A percentile compares a stretch with the other conserved stretches of the same genome.
Conservation (phyloP, 331 rosid genomes). For the Rosa hybrid region DNA sequence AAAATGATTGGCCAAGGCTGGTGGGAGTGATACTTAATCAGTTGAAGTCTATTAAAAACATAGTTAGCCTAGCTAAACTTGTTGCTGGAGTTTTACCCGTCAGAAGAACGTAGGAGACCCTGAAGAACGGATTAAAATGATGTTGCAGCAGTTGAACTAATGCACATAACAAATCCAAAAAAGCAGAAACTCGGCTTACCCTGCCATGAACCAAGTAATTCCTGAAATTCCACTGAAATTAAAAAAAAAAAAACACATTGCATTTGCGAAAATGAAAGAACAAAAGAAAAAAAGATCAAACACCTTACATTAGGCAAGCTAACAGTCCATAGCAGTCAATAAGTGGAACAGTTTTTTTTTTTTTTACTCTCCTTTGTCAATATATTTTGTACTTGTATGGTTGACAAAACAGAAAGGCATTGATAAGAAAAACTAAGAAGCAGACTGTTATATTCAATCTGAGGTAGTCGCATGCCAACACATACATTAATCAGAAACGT, state of each 20-base stretch:
- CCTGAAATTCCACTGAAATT: constrained; percentile 22
- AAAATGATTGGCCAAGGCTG: too few species aligned
- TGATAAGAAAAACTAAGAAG: not conserved
- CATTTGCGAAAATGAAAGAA: not conserved
- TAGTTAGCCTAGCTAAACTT: too few species aligned
- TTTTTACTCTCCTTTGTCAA: not conserved
- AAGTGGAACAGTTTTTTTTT: not conserved
- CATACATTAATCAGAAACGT: not conserved
- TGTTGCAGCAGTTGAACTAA: constrained; percentile 96
- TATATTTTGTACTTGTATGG: not conserved
- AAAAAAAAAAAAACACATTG: not conserved
- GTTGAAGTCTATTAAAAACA: too few species aligned
- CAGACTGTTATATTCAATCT: not conserved
- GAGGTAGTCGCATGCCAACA: not conserved
- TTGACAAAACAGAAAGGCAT: not conserved
- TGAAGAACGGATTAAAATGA: constrained; percentile 97
- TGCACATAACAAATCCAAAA: constrained; percentile 93
- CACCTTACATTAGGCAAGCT: not conserved
- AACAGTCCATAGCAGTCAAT: constrained; percentile 14
- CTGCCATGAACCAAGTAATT: constrained; percentile 57
- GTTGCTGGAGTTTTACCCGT: constrained; percentile 57
- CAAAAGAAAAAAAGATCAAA: not conserved
- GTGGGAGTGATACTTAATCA: too few species aligned
- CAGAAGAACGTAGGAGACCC: constrained; percentile 87
- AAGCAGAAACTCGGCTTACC: constrained; percentile 91